Evolutionary conservation across 352 stramenopile genomes (phyloP), one percentile per base, ranked within the genome.

Genomic region (Phytophthora pluvialis): DNA sequence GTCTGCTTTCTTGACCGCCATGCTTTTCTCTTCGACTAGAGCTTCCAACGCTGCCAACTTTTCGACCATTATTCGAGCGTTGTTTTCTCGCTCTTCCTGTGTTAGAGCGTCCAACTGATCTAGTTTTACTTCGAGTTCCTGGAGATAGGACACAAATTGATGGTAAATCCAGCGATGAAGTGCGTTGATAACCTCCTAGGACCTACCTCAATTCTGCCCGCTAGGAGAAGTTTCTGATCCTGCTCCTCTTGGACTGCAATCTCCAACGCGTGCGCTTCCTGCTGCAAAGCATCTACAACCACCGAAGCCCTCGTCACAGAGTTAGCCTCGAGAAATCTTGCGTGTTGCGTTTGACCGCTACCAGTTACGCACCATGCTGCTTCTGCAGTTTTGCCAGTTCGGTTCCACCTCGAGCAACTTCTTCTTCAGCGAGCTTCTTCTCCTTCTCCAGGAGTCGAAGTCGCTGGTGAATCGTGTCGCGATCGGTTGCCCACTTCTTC

Each of bases 361-460:
- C 25, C 26, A 60, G 12, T 3, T 7, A 58, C 64, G 3, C 28
- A 88, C 78, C 69, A 40, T 72, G 38, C 42, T 73, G 77, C 60
- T 78, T 83, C 26, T 73, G 50, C 2, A 73, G 12, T 4, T 50
- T 66, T 6, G 28, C 29, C 0, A 62, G 32, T 0, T 86, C 75
- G 8, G 40, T n/a, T 9, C 69, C 63, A 4, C 35, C 42, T 25
- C 61, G 56, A 64, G 49, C 44, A 26, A 57, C 69, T 53, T 78
- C 61, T 5, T 91, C 77, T 6, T 81, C 60, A 1, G 60, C 29
- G 0, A 87, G 49, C 15, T 85, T 64, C 21, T 78, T 83, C 45
- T 88, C 78, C 43, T 89, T 91, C 47, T 90, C 80, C 1, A 80
- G 40, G 10, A 86, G 43, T 1, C 83, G 65, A 31, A 89, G 48